Evolutionary conservation across 2,329 filamentous ascomycete species (phyloP), one percentile per base, ranked within the genome.

Genomic region (Colletotrichum sp.): DNA sequence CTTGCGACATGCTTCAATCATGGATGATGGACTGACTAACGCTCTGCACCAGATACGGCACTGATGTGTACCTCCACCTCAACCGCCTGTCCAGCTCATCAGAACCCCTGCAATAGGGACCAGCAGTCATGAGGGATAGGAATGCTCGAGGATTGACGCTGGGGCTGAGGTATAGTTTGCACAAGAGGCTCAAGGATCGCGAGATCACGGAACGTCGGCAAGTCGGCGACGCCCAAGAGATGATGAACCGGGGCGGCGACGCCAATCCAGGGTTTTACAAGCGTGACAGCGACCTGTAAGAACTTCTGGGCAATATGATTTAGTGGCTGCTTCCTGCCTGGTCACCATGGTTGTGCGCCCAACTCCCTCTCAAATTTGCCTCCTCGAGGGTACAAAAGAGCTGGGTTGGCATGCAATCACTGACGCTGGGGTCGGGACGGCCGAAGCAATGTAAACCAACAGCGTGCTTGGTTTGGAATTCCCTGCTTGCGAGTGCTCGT

Each of bases 61-160:
- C 97, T 67, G 97, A 99, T 83, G 97, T 99, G 69, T 99, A 99
- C 87, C 94, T 99, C 64, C 97, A 99, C 85, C 92, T 99, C 67
- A 99, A 99, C 88, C 93, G 97, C 72, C 91, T 99, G 30, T 98
- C 96, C 59, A 98, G 95, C 79, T 98, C 95, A 49, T 98, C 96
- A 30, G 97, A 99, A 86, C 97, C 97, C 79, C 90, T 99, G 68
- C 96, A 98, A 95, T 99, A 97, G 91, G 90, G 93, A 92, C 91
- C 92, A 96, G 93, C 94, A 90, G 94, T 95, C 94, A 96, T 93
- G 93, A 95, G 94, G 91, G 94, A 93, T 86, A 91, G 64, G 63
- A 82, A 87, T 89, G 69, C 71, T 86, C 92, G 89, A 92, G 92
- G 92, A 93, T 90, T 93, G 92, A 89, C 92, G 83, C 84, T 89